These are phyloP conservation scores for Laguncularia racemosa DNA, from an alignment of 345 rosid genomes.

Conservation along the genomic window DNA sequence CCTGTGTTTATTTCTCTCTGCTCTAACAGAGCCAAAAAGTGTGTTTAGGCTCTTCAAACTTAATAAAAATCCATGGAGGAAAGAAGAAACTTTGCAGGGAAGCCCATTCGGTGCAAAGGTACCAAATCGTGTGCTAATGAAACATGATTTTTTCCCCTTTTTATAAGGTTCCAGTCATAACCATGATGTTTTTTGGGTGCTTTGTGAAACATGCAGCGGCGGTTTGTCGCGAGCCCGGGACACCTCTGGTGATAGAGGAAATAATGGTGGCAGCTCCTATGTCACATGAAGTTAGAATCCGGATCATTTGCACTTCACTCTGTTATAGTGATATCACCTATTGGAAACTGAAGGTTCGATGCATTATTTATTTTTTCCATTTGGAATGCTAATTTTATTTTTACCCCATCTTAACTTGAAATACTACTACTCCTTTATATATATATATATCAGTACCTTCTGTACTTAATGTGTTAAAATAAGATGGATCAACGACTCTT, in stretches of 20 bases:
- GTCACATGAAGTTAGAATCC: conserved; percentile 64
- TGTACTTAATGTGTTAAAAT: too few relatives aligned
- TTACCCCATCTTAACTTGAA: too few relatives aligned
- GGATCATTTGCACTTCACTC: conserved; percentile 65
- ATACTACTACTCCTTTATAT: too few relatives aligned
- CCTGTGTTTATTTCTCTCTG: too few relatives aligned
- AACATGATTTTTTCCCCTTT: too few relatives aligned
- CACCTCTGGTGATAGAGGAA: conserved; percentile 72
- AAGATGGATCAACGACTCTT: too few relatives aligned
- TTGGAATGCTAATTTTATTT: neutral
- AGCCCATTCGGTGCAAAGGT: conserved; percentile 23
- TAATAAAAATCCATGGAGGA: neutral
- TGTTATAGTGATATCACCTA: conserved; percentile 72
- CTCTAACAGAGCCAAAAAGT: too few relatives aligned
- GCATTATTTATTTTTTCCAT: neutral
- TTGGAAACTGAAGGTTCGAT: conserved; percentile 59
- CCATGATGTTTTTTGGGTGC: neutral
- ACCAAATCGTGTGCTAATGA: neutral
- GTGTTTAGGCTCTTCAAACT: too few relatives aligned
- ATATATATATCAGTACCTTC: too few relatives aligned
- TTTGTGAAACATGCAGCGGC: conserved; percentile 40
- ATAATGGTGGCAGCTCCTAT: conserved; percentile 66
- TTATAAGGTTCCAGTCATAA: neutral
- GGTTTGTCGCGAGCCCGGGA: conserved; percentile 55
- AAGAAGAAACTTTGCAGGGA: neutral